A percentile compares a stretch with the other conserved stretches of the same genome.
These are phyloP conservation scores for Blastomyces percursus DNA, from an alignment of 2,329 filamentous ascomycete species.

Conservation along the genomic window DNA sequence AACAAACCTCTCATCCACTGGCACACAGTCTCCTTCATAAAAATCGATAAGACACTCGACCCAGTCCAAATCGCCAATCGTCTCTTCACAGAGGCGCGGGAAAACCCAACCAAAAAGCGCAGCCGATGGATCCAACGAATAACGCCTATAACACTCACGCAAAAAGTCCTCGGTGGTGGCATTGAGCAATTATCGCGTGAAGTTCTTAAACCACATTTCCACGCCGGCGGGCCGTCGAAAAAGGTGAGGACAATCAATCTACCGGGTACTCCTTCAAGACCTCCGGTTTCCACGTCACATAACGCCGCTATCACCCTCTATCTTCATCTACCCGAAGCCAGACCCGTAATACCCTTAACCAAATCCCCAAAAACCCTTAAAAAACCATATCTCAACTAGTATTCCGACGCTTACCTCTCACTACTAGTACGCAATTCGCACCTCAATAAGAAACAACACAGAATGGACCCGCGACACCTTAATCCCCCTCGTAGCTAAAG, in stretches of 20 bases:
- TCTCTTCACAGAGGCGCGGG: constrained; percentile 47
- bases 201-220: constrained; percentile 50
- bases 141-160: constrained; percentile 48
- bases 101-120: constrained; percentile 41
- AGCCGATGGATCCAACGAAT: constrained; percentile 50
- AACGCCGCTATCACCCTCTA: background rate
- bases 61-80: constrained; percentile 49
- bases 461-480: constrained; percentile 46
- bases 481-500: constrained; percentile 48
- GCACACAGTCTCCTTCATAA: constrained; percentile 46
- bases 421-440: constrained; percentile 48
- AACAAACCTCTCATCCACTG: constrained; percentile 7
- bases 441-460: constrained; percentile 50
- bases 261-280: background rate
- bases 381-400: background rate
- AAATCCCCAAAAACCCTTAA: background rate
- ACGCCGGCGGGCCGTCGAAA: constrained; percentile 39
- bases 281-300: background rate
- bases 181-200: constrained; percentile 46
- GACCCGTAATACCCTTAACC: background rate
- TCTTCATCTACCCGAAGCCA: background rate
- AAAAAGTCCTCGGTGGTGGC: constrained; percentile 47
- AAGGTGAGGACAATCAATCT: constrained; percentile 36
- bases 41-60: constrained; percentile 45
- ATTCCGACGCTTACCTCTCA: background rate